Base-by-base conservation (phyloP, 2,329 filamentous ascomycete species). In the Nannizzia gypsea region DNA sequence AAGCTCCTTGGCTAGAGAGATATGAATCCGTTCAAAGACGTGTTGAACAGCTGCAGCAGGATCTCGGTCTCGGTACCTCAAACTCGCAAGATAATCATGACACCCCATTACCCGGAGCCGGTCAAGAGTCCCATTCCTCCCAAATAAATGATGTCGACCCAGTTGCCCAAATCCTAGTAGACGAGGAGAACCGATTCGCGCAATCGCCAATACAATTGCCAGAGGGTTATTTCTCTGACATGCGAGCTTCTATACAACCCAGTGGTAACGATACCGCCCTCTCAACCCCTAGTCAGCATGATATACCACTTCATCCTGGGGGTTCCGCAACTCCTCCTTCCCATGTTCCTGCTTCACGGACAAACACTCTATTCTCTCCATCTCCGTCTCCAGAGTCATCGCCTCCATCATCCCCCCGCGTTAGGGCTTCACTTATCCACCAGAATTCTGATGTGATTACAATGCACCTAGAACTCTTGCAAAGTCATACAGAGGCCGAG, bases 391-490 rank as follows among this genome's bases (percentile, higher is more conserved):
- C 73, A 6, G 70, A 69, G 46, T 71, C 72, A n/a, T 75, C 73
- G 8, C 72, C 73, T 15, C 72, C 71, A 28, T 69, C 69, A 5
- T 76, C 74, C 3, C 74, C 74, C 54, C 73, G 69, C 4, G 72
- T 76, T 20, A 67, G 74, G 55, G 74, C 74, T 28, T 76, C 74
- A 0, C 64, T 76, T 24, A 71, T 76, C 17, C 73, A 75, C 61
- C 73, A 74, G 52, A 73, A 73, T 58, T 72, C 74, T 1, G 73
- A 75, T 60, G 67, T 74, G 1, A 74, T 76, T 54, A 76, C 74
- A 3, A 76, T 76, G 74, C 73, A 76, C 56, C 63, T 76, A 42
- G 73, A 76, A 57, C 64, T 76, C 6, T 60, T 75, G 52, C 62
- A 63, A 56, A 69, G 69, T 6, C 71, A 70, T 58, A 46, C 56